Evolutionary conservation across 2,329 filamentous ascomycete species (phyloP).

Genomic region (Alternaria ethzedia): DNA sequence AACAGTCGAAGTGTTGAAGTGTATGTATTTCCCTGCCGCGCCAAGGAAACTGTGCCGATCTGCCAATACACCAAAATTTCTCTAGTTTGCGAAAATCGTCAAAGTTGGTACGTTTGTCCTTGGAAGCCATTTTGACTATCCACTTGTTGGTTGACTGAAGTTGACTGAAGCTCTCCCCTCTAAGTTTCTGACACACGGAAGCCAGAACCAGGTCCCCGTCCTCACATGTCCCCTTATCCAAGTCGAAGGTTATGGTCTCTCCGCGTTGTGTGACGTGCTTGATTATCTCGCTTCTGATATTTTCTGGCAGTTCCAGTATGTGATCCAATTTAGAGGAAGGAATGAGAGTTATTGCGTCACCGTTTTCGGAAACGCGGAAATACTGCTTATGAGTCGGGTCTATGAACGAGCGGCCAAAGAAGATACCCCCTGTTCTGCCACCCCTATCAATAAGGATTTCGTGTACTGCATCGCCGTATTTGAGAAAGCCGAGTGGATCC

Average conservation of each 20-base stretch:
- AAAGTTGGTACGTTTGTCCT: neutral
- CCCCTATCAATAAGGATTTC: neutral
- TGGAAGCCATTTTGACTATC: neutral
- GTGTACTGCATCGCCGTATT: neutral
- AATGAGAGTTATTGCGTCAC: neutral
- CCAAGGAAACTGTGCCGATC: neutral
- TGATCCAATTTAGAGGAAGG: neutral
- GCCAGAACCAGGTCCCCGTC: neutral
- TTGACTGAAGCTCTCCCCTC: neutral
- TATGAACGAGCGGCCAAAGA: neutral
- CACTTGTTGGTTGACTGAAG: neutral
- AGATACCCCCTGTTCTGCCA: neutral
- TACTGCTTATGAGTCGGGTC: neutral
- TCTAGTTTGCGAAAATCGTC: neutral
- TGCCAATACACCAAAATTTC: neutral
- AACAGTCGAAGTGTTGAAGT: neutral
- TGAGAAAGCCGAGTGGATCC: neutral
- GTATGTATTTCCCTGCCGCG: neutral
- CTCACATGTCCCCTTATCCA: neutral
- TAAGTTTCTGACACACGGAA: neutral
- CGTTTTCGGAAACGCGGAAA: neutral
- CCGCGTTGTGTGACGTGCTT: neutral
- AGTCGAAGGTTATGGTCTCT: neutral
- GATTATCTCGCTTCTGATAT: neutral
- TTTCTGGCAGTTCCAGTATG: neutral